These are phyloP conservation scores for Elaeis guineensis DNA, from an alignment of 176 grass and related monocot genomes.

Conservation along the genomic window DNA sequence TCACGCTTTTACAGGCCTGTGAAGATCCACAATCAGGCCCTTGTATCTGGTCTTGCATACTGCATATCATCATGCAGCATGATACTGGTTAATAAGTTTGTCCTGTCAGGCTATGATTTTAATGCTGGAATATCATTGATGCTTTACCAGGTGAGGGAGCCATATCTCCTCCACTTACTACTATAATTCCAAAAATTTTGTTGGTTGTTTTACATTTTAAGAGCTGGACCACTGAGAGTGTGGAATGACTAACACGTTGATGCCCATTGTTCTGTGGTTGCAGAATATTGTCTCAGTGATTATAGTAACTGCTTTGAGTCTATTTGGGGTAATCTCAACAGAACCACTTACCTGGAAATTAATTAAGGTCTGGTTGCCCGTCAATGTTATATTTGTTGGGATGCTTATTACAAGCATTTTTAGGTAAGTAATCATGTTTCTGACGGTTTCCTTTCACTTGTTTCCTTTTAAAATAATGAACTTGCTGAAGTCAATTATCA, in stretches of 20 bases:
- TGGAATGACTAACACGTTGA: slow-evolving; percentile 3
- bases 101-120: slow-evolving; percentile 81
- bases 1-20: slow-evolving; percentile 24
- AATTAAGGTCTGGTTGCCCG: slow-evolving; percentile 86
- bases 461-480: too few species aligned
- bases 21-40: slow-evolving; percentile 64
- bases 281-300: slow-evolving; percentile 84
- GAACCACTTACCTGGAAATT: slow-evolving; percentile 86
- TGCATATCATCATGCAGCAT: slow-evolving; percentile 90
- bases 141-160: slow-evolving; percentile 68
- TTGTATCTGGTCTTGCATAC: slow-evolving; percentile 87
- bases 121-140: slow-evolving; percentile 91
- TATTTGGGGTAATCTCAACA: slow-evolving; percentile 52
- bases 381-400: slow-evolving; percentile 91
- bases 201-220: slow-evolving; percentile 9
- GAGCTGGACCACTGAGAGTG: too few species aligned
- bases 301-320: slow-evolving; percentile 59
- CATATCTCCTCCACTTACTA: slow-evolving; percentile 10
- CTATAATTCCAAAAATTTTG: slow-evolving; percentile 5
- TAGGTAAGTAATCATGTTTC: slow-evolving; percentile 37
- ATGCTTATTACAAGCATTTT: slow-evolving; percentile 99
- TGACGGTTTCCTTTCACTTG: too few species aligned
- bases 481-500: too few species aligned
- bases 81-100: slow-evolving; percentile 90
- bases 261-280: slow-evolving; percentile 32